Conservation (phyloP, 495 filamentous ascomycete species). For the Talaromyces liani region DNA sequence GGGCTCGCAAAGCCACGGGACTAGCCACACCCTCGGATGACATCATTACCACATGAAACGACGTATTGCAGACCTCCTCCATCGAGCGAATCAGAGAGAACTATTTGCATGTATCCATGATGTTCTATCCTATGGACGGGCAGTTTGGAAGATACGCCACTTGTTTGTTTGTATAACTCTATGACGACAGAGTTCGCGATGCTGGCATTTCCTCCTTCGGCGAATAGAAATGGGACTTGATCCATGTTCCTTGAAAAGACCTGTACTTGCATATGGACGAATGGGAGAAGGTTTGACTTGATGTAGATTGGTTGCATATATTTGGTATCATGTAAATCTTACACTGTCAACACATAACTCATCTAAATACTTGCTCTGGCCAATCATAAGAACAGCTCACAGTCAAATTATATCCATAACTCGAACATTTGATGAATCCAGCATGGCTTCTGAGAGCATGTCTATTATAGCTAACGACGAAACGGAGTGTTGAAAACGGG, state of each 20-base stretch:
- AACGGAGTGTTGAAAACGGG: background rate
- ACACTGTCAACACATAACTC: background rate
- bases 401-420: background rate
- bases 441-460: background rate
- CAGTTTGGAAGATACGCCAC: background rate
- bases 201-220: too few relatives aligned
- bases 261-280: background rate
- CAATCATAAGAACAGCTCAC: too few relatives aligned
- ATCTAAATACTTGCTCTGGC: background rate
- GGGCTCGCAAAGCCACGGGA: background rate
- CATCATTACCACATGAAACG: background rate
- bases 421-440: background rate
- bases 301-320: background rate
- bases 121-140: background rate
- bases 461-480: background rate
- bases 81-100: background rate
- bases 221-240: too few relatives aligned
- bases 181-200: background rate
- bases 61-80: background rate
- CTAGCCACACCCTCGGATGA: background rate
- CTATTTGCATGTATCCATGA: background rate
- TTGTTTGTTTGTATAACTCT: background rate
- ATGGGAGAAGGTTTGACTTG: background rate
- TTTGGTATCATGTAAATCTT: background rate
- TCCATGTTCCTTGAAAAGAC: background rate